Evolutionary conservation across 768 basidiomycete species (phyloP).

Genomic region (Xerocomus potaroensis): DNA sequence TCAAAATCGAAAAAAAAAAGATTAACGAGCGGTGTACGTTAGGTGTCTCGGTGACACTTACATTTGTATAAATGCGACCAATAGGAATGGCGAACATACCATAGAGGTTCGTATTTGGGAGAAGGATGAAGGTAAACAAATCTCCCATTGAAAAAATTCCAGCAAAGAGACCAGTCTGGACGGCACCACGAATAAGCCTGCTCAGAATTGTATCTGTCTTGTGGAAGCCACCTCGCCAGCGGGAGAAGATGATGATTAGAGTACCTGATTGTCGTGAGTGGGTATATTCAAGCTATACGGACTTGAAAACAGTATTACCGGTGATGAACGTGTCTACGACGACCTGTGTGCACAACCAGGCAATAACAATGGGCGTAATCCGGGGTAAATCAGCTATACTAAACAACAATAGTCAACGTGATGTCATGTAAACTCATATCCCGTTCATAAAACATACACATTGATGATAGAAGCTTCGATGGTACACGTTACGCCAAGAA

Average conservation of each 20-base stretch:
- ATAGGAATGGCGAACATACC: conserved; percentile 38
- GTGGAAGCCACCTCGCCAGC: conserved; percentile 49
- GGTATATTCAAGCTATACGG: not conserved
- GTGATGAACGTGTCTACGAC: conserved; percentile 42
- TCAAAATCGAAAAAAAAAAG: not conserved
- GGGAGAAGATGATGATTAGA: conserved; percentile 30
- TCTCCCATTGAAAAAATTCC: conserved; percentile 48
- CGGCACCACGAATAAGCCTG: conserved; percentile 49
- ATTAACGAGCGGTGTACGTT: not conserved
- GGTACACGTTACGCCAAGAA: conserved; percentile 42
- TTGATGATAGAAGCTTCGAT: conserved; percentile 39
- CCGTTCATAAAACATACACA: conserved; percentile 28
- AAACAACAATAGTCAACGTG: not conserved
- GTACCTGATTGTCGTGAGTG: conserved; percentile 14
- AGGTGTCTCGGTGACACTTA: conserved; percentile 18
- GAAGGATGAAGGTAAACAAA: conserved; percentile 34
- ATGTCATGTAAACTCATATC: not conserved
- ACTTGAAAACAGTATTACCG: conserved; percentile 21
- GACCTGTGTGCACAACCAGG: conserved; percentile 47
- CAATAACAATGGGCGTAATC: conserved; percentile 39
- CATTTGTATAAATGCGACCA: conserved; percentile 45
- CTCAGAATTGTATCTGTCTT: conserved; percentile 51
- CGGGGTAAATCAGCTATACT: conserved; percentile 43
- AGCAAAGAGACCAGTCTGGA: conserved; percentile 52
- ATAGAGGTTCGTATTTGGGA: conserved; percentile 31